Evolutionary conservation across 2,329 filamentous ascomycete genomes (phyloP).

Genomic region (Sclerotinia minor): DNA sequence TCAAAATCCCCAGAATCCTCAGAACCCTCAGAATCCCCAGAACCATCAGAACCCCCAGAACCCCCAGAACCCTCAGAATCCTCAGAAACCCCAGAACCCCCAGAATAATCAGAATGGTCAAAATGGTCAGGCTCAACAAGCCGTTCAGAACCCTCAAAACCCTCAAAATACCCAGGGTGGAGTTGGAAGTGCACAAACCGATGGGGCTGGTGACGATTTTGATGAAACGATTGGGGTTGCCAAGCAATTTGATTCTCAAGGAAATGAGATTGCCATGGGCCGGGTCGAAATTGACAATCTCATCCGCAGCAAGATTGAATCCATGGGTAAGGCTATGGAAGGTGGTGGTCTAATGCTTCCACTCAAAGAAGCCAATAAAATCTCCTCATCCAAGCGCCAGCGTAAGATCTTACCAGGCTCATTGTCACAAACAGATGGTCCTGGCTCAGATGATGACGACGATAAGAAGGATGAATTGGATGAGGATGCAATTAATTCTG

Average conservation of each 20-base stretch:
- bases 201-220: constrained; percentile 66
- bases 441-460: constrained; percentile 57
- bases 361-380: constrained; percentile 46
- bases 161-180: constrained; percentile 43
- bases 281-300: constrained; percentile 66
- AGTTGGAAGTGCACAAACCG: constrained; percentile 63
- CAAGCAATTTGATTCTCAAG: constrained; percentile 54
- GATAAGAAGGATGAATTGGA: constrained; percentile 65
- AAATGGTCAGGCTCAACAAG: constrained; percentile 32
- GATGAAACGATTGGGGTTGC: constrained; percentile 57
- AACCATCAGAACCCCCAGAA: too few species aligned
- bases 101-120: constrained; percentile 29
- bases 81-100: constrained; percentile 43
- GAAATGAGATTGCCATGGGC: constrained; percentile 56
- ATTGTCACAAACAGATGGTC: constrained; percentile 57
- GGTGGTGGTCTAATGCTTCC: constrained; percentile 76
- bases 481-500: constrained; percentile 97
- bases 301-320: constrained; percentile 67
- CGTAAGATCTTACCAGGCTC: constrained; percentile 33
- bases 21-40: not conserved
- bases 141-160: constrained; percentile 15
- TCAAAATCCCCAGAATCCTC: constrained; percentile 43
- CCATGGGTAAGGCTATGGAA: constrained; percentile 67
- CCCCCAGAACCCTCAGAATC: constrained; percentile 31
- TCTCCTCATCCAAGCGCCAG: constrained; percentile 42